Evolutionary conservation across 164 flowering plant species (phyloP), one percentile per base, ranked within the genome.

Genomic region (Macadamia tetraphylla): DNA sequence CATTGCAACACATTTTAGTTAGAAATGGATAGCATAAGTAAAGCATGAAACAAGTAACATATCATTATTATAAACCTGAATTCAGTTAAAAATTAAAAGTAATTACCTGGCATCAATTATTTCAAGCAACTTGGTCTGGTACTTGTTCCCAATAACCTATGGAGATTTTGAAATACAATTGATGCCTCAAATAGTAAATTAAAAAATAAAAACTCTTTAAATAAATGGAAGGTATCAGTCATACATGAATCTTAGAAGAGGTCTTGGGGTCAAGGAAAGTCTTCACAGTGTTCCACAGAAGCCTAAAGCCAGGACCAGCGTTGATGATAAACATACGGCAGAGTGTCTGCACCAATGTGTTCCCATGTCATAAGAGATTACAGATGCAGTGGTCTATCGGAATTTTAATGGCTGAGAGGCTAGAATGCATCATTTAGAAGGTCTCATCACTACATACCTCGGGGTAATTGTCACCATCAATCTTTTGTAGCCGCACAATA

Each of bases 221-320:
- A 9, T 1, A 65, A 30, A 12, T 59, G 17, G 63, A 49, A 55
- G 67, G 55, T 10, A 55, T 6, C 53, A 60, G 11, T 18, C 84
- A 42, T 83, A 91, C 98, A 77, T 93, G 94, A 74, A 93, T 93
- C 81, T 94, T 94, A 52, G 97, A 86, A 32, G 97, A 81, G 12
- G 97, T 94, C 73, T 78, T 91, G 40, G 98, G 98, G 77, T 94
- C 98, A 31, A 94, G 83, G 70, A 91, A 94, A 68, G 81, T 65
- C 82, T 89, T 94, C 17, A 94, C 88, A n/a, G 98, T 91, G 80
- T 79, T 87, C 98, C 97, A 91, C 2, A 94, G 71, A 60, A 94
- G 79, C 78, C 91, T 83, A 79, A 94, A 94, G 44, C 97, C 98
- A 76, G 97, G 85, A 69, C 98, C 98, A 73, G 98, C 98, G 80